A percentile compares a stretch with the other conserved stretches of the same genome.
phyloP scores from a whole-genome alignment of 352 stramenopile genomes.

The Aphanomyces euteiches region DNA sequence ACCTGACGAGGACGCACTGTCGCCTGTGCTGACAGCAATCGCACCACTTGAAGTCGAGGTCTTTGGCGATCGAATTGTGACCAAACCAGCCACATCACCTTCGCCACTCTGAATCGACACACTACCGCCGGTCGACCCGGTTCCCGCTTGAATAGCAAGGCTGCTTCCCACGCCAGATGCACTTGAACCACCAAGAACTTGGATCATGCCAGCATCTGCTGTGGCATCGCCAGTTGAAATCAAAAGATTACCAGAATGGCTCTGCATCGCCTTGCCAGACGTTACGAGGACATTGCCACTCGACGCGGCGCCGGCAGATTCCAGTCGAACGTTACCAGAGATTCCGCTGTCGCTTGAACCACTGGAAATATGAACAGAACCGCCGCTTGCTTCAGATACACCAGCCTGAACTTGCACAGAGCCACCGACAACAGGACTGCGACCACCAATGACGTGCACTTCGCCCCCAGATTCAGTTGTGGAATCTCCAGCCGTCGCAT shows the following conservation, averaged over 20 bases:
- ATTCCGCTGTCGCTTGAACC: not conserved
- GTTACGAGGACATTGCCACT: not conserved
- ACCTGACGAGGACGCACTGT: not conserved
- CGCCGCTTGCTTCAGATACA: not conserved
- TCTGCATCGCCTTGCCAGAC: constrained; percentile 37
- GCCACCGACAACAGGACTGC: not conserved
- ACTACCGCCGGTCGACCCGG: constrained; percentile 24
- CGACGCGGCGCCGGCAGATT: not conserved
- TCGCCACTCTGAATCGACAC: constrained; percentile 20
- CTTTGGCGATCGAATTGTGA: not conserved
- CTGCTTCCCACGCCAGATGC: constrained; percentile 37
- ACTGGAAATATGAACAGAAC: constrained; percentile 8
- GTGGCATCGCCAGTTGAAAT: constrained; percentile 38
- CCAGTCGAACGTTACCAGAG: not conserved
- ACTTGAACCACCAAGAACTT: constrained; percentile 38
- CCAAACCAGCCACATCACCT: not conserved
- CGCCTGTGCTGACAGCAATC: not conserved
- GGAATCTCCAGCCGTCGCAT: not conserved
- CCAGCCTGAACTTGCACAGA: constrained; percentile 4
- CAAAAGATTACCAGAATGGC: constrained; percentile 36
- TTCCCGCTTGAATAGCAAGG: constrained; percentile 43
- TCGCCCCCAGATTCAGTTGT: not conserved
- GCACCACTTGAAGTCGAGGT: not conserved
- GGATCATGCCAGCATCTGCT: constrained; percentile 36
- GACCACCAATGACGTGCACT: not conserved